Evolutionary conservation across 257 asterid species (phyloP).

Genomic region (Cruciata laevipes): DNA sequence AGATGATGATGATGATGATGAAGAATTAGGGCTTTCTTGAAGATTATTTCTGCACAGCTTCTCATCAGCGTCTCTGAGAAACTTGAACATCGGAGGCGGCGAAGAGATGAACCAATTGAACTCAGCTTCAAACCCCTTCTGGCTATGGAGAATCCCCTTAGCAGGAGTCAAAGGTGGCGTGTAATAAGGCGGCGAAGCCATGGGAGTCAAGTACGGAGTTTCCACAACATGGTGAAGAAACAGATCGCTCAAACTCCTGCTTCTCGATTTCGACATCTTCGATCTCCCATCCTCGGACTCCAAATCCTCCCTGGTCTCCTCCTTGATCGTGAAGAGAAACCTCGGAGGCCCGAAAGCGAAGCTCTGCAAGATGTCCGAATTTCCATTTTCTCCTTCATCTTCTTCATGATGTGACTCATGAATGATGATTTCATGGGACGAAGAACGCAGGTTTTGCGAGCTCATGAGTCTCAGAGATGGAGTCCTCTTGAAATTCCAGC

Average conservation of each 20-base stretch:
- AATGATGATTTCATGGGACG: conserved; percentile 20
- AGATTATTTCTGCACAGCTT: conserved; percentile 22
- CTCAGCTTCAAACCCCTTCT: conserved; percentile 29
- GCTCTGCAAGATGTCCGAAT: conserved; percentile 23
- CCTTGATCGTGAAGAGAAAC: conserved; percentile 63
- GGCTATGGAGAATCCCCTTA: not conserved
- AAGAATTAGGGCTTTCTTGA: not conserved
- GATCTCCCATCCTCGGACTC: conserved; percentile 59
- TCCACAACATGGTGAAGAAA: conserved; percentile 29
- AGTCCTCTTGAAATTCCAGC: conserved; percentile 26
- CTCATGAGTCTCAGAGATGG: conserved; percentile 20
- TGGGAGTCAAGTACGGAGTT: conserved; percentile 65
- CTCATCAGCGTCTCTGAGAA: conserved; percentile 31
- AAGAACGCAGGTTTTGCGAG: conserved; percentile 7
- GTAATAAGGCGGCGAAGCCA: conserved; percentile 49
- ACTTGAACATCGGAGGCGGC: conserved; percentile 40
- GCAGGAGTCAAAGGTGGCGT: conserved; percentile 66
- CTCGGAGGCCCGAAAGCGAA: conserved; percentile 36
- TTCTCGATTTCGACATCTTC: conserved; percentile 26
- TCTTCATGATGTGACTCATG: conserved; percentile 43
- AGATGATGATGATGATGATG: conserved; percentile 5
- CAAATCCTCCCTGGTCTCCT: conserved; percentile 70
- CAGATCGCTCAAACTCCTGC: conserved; percentile 40
- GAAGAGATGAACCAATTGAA: conserved; percentile 30
- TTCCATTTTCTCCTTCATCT: conserved; percentile 23